A percentile compares a stretch with the other conserved stretches of the same genome.
Conservation (phyloP, 2,329 filamentous ascomycete species). For the Zymoseptoria brevis region DNA sequence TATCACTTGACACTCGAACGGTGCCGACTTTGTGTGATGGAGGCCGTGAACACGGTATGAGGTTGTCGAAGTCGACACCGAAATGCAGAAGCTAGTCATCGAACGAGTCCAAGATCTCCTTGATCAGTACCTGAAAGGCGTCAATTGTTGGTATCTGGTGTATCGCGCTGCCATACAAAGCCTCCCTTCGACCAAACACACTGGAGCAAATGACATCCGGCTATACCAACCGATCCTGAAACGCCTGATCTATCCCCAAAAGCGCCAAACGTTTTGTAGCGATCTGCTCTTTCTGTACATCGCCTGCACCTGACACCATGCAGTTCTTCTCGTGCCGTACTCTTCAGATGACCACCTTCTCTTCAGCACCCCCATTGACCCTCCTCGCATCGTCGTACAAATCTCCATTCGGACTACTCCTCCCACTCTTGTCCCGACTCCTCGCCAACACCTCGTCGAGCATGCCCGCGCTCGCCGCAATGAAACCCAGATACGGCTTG, state of each 20-base stretch:
- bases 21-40: too few relatives aligned
- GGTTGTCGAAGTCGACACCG: too few relatives aligned
- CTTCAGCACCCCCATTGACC: not conserved
- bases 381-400: constrained; percentile 2
- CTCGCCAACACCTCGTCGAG: constrained; percentile 42
- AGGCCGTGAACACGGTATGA: too few relatives aligned
- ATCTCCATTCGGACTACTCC: constrained; percentile 10
- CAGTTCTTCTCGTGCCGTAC: too few relatives aligned
- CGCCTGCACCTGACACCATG: not conserved
- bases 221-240: not conserved
- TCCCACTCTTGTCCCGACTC: constrained; percentile 14
- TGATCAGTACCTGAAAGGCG: not conserved
- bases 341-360: too few relatives aligned
- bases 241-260: not conserved
- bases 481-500: constrained; percentile 73
- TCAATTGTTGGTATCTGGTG: not conserved
- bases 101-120: not conserved
- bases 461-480: constrained; percentile 67
- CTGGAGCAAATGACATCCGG: not conserved
- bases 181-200: not conserved
- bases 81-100: not conserved
- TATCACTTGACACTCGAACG: too few relatives aligned
- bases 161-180: not conserved
- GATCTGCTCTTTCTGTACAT: too few relatives aligned
- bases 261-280: not conserved